Percentiles rank a stretch among this genome's conserved stretches.
Conservation (phyloP, 2,329 filamentous ascomycete species). For the Colletotrichum destructivum region DNA sequence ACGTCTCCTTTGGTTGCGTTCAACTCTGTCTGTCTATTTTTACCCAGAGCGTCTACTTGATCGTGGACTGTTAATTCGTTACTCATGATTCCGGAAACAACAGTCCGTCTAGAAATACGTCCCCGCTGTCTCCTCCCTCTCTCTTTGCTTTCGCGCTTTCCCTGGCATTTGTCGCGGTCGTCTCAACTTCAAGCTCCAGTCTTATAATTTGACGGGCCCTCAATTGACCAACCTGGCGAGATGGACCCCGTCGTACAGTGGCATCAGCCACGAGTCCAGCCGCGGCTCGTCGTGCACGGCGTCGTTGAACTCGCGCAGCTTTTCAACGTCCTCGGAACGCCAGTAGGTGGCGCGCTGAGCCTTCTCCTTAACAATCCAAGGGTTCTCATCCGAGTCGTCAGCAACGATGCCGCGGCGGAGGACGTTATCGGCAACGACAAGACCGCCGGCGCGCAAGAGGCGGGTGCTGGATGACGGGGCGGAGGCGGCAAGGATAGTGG, state of each 20-base stretch:
- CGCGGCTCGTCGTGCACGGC: constrained; percentile 48
- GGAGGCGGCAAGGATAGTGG: constrained; percentile 61
- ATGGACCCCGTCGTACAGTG: constrained; percentile 61
- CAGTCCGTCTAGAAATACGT: background rate
- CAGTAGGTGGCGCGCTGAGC: constrained; percentile 41
- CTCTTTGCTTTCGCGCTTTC: background rate
- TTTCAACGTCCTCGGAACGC: constrained; percentile 42
- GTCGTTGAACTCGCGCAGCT: constrained; percentile 45
- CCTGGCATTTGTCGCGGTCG: background rate
- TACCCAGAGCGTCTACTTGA: background rate
- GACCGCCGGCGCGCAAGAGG: constrained; percentile 63
- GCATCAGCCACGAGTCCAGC: constrained; percentile 58
- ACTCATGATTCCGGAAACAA: background rate
- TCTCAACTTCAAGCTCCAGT: no score
- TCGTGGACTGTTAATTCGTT: no score
- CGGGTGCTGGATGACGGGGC: constrained; percentile 53
- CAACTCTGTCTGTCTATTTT: background rate
- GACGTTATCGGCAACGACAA: constrained; percentile 70
- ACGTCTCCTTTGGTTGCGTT: background rate
- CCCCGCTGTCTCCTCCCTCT: background rate
- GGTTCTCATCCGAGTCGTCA: constrained; percentile 46
- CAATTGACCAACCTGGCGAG: constrained; percentile 56
- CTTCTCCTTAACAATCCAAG: constrained; percentile 39
- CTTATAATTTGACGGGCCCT: background rate
- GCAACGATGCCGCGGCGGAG: constrained; percentile 65